Percentiles rank a stretch among this genome's conserved stretches.
phyloP scores from a whole-genome alignment of 1,284 basidiomycete genomes.

The Bjerkandera adusta region DNA sequence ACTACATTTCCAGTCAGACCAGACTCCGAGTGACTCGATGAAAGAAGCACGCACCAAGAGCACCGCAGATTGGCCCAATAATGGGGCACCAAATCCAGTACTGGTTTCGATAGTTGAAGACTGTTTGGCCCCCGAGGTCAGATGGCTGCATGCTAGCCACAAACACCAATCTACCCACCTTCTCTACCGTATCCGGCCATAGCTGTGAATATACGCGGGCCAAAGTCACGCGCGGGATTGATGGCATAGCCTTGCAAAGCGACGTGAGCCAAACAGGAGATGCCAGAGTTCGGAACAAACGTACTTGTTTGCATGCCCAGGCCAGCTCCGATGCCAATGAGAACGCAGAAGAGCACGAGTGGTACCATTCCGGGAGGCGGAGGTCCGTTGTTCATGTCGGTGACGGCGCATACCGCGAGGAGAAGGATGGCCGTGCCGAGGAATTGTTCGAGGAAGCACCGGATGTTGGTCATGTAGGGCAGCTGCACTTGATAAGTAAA shows the following conservation, averaged over 20 bases:
- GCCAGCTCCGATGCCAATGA: constrained; percentile 53
- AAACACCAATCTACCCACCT: constrained; percentile 26
- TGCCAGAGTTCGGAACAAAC: not conserved
- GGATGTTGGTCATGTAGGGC: constrained; percentile 55
- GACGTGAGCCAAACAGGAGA: not conserved
- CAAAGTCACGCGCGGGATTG: constrained; percentile 66
- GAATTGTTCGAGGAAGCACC: constrained; percentile 66
- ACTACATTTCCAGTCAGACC: constrained; percentile 17
- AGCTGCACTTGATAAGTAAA: constrained; percentile 33
- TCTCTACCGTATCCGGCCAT: constrained; percentile 58
- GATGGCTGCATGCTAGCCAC: not conserved
- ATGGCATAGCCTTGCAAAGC: constrained; percentile 45
- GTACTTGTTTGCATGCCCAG: constrained; percentile 56
- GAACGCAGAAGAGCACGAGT: constrained; percentile 48
- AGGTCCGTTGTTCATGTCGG: constrained; percentile 45
- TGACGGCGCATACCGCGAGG: constrained; percentile 39
- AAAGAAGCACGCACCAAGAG: constrained; percentile 31
- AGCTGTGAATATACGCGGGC: constrained; percentile 57
- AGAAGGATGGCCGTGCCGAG: constrained; percentile 57
- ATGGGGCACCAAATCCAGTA: constrained; percentile 80
- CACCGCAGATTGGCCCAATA: constrained; percentile 57
- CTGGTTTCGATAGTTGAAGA: constrained; percentile 47
- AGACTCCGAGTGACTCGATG: not conserved
- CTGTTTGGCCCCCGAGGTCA: constrained; percentile 22
- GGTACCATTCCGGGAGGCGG: constrained; percentile 50